These are phyloP conservation scores for Litchi chinensis DNA, from an alignment of 345 rosid species.

Conservation along the genomic window DNA sequence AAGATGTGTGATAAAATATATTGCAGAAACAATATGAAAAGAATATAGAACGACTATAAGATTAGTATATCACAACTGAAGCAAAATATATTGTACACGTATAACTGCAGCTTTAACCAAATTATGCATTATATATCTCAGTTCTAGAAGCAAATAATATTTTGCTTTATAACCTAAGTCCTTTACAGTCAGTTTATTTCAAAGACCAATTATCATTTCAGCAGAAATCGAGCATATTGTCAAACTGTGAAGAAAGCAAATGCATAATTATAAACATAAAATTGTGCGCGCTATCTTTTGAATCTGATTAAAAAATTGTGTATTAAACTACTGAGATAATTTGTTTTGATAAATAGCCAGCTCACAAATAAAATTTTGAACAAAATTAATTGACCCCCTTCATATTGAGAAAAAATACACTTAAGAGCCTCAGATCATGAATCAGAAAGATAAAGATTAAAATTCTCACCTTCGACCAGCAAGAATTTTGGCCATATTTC, in stretches of 20 bases:
- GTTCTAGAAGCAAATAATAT: background rate
- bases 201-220: background rate
- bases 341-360: background rate
- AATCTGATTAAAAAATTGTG: background rate
- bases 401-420: background rate
- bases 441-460: conserved; percentile 6
- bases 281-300: background rate
- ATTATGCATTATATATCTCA: background rate
- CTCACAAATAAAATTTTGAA: background rate
- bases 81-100: background rate
- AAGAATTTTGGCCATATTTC: conserved; percentile 99
- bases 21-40: background rate
- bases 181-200: background rate
- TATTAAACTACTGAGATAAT: background rate
- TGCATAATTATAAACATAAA: background rate
- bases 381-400: background rate
- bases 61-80: background rate
- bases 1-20: background rate
- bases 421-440: background rate
- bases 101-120: background rate
- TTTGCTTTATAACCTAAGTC: background rate
- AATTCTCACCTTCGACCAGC: conserved; percentile 91
- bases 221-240: background rate
- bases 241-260: background rate
- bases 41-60: background rate